Conservation (phyloP, 179 eudicot species). For the Actinidia arguta region DNA sequence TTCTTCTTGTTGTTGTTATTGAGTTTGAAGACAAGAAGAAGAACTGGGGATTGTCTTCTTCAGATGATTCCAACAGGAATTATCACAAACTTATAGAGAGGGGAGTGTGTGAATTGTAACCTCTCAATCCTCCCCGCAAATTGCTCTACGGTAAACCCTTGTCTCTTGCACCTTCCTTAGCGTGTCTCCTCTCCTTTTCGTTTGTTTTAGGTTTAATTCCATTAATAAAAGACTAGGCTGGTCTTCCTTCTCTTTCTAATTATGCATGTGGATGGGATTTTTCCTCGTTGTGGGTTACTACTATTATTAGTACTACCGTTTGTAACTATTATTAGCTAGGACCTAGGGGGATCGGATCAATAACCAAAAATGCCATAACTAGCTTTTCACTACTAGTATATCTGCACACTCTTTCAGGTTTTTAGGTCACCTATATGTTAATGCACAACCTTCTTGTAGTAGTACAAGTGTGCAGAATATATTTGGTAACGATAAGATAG, state of each 20-base stretch:
- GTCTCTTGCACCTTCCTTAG: constrained; percentile 10
- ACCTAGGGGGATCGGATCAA: no score
- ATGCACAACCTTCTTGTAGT: no score
- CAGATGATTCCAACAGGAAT: not conserved
- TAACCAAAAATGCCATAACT: no score
- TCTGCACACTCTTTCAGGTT: no score
- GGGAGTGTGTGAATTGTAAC: not conserved
- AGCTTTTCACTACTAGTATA: no score
- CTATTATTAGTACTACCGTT: not conserved
- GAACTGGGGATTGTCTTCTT: not conserved
- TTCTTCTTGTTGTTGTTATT: not conserved
- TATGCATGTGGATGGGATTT: not conserved
- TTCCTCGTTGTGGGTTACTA: not conserved
- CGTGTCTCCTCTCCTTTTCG: constrained; percentile 10
- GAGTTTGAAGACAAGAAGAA: not conserved
- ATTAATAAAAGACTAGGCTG: no score
- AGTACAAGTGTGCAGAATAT: no score
- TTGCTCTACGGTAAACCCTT: constrained; percentile 9
- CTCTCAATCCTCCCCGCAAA: not conserved
- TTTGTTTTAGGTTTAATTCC: not conserved
- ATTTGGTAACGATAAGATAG: no score
- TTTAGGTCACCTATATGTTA: no score
- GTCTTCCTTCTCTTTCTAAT: no score
- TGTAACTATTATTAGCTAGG: no score
- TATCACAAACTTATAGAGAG: not conserved